Evolutionary conservation across 179 eudicot genomes (phyloP), one percentile per base, ranked within the genome.

Genomic region (Monotropa hypopitys): DNA sequence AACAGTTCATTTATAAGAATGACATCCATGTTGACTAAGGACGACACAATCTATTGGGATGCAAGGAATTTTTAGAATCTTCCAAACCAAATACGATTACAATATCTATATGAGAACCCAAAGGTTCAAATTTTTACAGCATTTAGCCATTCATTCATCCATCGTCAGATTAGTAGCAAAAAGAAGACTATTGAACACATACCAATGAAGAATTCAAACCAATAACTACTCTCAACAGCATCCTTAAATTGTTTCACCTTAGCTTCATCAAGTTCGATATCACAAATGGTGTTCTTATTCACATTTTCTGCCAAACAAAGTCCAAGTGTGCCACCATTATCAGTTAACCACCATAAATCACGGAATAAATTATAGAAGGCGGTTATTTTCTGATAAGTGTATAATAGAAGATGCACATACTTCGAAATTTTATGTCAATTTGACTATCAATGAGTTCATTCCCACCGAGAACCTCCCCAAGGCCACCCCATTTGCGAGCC

Each of bases 391-490:
- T 59, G 33, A 1, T 59, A 28, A 26, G 35, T 26, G 16, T 26
- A 15, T 26, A 59, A 18, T 32, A 59, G 18, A 59, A 59, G 66
- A 26, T 4, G 35, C 53, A 85, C 90, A 47, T 87, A 94, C 96
- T 94, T 83, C 59, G 83, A 81, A 89, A 94, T 79, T 88, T 94
- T 30, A 94, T 80, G 49, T 88, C 91, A 38, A 88, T 83, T 79
- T 87, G 90, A 88, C 98, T 92, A 82, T 94, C 97, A 83, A 94
- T 94, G 35, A 94, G 92, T 78, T 94, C 97, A 84, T 94, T 94
- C 74, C 98, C 97, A 76, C 97, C 98, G 50, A 94, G 83, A 80
- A 92, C 98, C 84, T 94, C 98, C 66, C 98, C 98, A 73, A 94
- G 91, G 56, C 98, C 98, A 80, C 98, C 98, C 97, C 98, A 94